These are phyloP conservation scores for Batkoa obscura DNA, from an alignment of 371 early-diverging fungal species.

Conservation along the genomic window DNA sequence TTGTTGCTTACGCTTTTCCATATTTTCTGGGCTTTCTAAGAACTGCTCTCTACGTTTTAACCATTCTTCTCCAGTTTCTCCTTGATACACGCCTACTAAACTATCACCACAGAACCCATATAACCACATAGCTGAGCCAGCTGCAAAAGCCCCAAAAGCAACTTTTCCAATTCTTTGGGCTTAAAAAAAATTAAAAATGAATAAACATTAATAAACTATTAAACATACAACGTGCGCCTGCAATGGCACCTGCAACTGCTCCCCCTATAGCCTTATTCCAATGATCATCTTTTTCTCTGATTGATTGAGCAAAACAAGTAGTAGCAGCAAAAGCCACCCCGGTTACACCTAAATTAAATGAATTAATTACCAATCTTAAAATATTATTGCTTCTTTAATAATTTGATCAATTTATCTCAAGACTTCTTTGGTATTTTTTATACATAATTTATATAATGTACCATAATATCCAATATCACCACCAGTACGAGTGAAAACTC, in stretches of 20 bases:
- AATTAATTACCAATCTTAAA: not conserved
- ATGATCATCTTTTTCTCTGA: not conserved
- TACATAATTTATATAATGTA: not conserved
- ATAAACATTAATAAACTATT: not conserved
- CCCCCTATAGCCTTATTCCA: slow-evolving; percentile 1
- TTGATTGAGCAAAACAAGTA: not conserved
- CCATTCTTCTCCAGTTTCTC: not conserved
- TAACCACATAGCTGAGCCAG: not conserved
- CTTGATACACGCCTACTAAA: not conserved
- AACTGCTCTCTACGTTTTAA: not conserved
- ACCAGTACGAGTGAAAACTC: slow-evolving; percentile 7
- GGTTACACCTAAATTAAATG: not conserved
- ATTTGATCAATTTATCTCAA: too few species aligned
- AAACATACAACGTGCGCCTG: not conserved
- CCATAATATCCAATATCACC: slow-evolving; percentile 6
- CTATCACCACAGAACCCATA: not conserved
- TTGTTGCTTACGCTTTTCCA: not conserved
- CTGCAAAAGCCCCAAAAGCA: not conserved
- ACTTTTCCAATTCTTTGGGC: not conserved
- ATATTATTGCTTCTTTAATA: too few species aligned
- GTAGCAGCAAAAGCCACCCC: not conserved
- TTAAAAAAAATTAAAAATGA: not conserved
- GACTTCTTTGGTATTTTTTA: too few species aligned
- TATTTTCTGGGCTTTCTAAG: not conserved
- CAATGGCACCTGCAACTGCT: not conserved